Conservation (phyloP, 2,329 filamentous ascomycete species). For the Aurifilum marmelostoma region DNA sequence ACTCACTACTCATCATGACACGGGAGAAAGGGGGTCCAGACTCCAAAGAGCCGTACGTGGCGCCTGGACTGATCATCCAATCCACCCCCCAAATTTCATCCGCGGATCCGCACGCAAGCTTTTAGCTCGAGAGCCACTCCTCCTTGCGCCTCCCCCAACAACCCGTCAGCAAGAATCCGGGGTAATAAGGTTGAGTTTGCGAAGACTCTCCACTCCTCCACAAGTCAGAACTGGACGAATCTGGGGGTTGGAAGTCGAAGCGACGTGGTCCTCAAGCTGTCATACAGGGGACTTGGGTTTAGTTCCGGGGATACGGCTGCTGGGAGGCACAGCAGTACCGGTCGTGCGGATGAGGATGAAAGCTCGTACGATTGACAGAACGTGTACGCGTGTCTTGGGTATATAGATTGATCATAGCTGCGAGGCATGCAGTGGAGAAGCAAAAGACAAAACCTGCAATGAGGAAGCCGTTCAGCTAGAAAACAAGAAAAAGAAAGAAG, state of each 20-base stretch:
- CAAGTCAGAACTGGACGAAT: background rate
- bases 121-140: background rate
- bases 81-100: background rate
- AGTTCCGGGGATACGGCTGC: background rate
- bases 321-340: background rate
- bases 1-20: too few relatives aligned
- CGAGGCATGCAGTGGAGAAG: background rate
- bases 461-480: too few relatives aligned
- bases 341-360: slow-evolving; percentile 11
- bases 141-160: background rate
- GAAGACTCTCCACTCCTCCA: background rate
- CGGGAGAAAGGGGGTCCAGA: background rate
- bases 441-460: too few relatives aligned
- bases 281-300: background rate
- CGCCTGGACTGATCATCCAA: background rate
- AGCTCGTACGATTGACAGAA: slow-evolving; percentile 5
- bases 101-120: background rate
- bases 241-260: slow-evolving; percentile 1
- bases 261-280: background rate
- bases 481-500: background rate
- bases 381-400: background rate
- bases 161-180: slow-evolving; percentile 3
- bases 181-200: slow-evolving; percentile 2
- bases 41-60: background rate
- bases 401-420: background rate